Evolutionary conservation across 2,329 filamentous ascomycete species (phyloP).

Genomic region (Rugonectria rugulosa): DNA sequence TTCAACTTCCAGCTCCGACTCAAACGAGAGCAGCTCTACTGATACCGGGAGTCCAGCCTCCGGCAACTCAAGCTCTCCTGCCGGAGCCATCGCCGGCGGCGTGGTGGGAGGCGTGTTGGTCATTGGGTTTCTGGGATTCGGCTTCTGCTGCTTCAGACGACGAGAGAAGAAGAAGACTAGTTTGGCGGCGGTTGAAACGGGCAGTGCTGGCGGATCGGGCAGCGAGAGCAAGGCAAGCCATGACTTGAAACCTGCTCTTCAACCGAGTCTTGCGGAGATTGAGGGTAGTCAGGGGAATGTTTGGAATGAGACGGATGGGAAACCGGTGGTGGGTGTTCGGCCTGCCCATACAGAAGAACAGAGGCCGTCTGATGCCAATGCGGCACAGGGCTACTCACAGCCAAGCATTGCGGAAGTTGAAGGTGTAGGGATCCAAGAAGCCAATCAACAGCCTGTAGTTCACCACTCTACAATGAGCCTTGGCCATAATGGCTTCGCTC

Average conservation of each 20-base stretch:
- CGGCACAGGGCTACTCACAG: neutral
- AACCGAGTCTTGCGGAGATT: neutral
- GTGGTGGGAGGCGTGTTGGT: constrained; percentile 27
- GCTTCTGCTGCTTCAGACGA: constrained; percentile 22
- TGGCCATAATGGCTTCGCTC: too few species aligned
- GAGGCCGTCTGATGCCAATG: neutral
- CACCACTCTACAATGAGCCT: neutral
- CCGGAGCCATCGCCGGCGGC: constrained; percentile 27
- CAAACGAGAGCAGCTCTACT: neutral
- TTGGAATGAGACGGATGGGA: constrained; percentile 10
- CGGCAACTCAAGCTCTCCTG: constrained; percentile 4
- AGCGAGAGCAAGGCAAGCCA: neutral
- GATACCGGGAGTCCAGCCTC: neutral
- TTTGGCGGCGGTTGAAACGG: neutral
- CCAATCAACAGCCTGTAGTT: neutral
- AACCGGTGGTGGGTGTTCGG: neutral
- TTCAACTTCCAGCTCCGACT: neutral
- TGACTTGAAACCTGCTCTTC: neutral
- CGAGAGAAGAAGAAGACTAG: constrained; percentile 1
- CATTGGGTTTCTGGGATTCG: constrained; percentile 24
- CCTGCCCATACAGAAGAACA: neutral
- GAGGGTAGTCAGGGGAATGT: constrained; percentile 3
- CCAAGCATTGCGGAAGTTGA: constrained; percentile 7
- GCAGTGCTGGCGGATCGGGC: neutral
- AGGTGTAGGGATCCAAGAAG: neutral